Base-by-base conservation (phyloP, 306 rosid genomes). In the Calophaca sinica region DNA sequence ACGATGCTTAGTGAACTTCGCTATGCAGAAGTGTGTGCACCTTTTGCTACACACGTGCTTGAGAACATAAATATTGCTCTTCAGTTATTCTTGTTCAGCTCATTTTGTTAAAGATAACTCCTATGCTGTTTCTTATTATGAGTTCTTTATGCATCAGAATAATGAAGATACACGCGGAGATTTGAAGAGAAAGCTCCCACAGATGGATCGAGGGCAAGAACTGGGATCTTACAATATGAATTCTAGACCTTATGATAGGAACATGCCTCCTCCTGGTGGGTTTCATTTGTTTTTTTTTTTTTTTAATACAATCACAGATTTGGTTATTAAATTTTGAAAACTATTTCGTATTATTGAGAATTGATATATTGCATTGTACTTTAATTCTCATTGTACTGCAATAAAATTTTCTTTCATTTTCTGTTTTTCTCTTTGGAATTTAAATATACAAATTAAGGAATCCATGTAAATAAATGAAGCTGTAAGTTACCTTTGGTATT, bases 211-310 rank as follows among this genome's bases (percentile, higher is more conserved):
- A 52, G 80, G 73, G 82, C 83, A 86, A 68, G 94, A 86, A 20
- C 84, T 53, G 52, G 78, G 80, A n/a, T 78, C 71, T 70, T 86
- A 86, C 64, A 46, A 85, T 60, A 86, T 51, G 72, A 73, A 76
- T 58, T 70, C 73, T 13, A 82, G 78, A 72, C 50, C 82, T 76
- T 85, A 87, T 39, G 92, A 88, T 68, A 82, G 82, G 68, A 85
- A 78, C 80, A 79, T 60, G 77, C 90, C 87, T 59, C 98, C 98
- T 62, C 85, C 88, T 73, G 98, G 98, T 94, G 75, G 63, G 87
- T 57, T 65, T 54, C 32, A 7, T 72, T 62, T 20, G 26, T 0
- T 74, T 55, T 1, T 7, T 0, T 74, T 55, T 1, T 7, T 69
- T 74, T 52, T 29, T 20, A 7, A 32, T 69, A 14, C n/a, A 64